Percentiles rank a stretch among this genome's conserved stretches.
These are phyloP conservation scores for Zostera marina DNA, from an alignment of 116 monocot species.

Conservation along the genomic window DNA sequence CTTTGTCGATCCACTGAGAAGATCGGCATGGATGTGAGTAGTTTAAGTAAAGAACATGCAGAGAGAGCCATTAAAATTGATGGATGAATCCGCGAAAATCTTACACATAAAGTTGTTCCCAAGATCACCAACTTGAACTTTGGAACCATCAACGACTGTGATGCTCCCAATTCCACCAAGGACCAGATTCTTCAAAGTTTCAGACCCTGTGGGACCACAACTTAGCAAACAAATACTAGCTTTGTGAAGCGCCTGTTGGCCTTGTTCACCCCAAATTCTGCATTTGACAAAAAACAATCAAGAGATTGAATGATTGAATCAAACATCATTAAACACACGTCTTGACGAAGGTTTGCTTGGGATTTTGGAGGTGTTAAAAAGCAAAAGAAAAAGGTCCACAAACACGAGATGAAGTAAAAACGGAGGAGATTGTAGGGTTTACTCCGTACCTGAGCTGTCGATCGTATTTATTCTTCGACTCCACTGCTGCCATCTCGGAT, in stretches of 20 bases:
- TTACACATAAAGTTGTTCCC: conserved; percentile 89
- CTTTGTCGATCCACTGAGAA: conserved; percentile 55
- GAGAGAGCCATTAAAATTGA: conserved; percentile 4
- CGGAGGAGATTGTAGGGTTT: neutral
- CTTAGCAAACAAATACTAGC: conserved; percentile 80
- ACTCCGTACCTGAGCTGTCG: conserved; percentile 51
- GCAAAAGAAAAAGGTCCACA: neutral
- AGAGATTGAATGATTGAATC: neutral
- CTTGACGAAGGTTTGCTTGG: too few relatives aligned
- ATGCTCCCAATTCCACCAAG: conserved; percentile 88
- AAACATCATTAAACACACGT: neutral
- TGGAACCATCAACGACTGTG: conserved; percentile 75
- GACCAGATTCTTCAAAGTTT: conserved; percentile 88
- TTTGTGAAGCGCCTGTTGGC: conserved; percentile 72
- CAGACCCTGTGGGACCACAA: conserved; percentile 88
- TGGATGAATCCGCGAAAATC: neutral
- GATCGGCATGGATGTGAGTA: neutral
- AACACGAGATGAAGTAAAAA: neutral
- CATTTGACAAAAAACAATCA: neutral
- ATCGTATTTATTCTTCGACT: conserved; percentile 65
- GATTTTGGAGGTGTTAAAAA: neutral
- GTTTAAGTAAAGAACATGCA: neutral
- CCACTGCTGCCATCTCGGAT: conserved; percentile 35
- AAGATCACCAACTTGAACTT: conserved; percentile 65
- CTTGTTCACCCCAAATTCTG: conserved; percentile 98